Conservation (phyloP, 2,329 filamentous ascomycete genomes). For the Trichoderma lentiforme region DNA sequence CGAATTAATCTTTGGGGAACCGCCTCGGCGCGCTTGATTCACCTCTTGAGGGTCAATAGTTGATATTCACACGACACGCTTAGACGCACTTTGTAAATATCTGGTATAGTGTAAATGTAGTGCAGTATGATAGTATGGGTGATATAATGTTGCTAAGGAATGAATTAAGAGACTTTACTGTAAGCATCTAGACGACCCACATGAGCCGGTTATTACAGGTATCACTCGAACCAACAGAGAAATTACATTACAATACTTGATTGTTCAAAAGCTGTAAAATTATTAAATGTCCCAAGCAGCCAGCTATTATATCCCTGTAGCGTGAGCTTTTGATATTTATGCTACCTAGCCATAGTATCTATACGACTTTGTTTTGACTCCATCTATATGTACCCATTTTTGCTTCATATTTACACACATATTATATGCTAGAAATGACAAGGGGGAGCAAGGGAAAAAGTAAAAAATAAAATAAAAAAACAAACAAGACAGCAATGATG, state of each 20-base stretch:
- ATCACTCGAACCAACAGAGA: background rate
- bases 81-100: background rate
- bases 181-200: background rate
- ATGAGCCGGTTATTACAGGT: background rate
- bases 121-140: background rate
- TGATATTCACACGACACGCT: background rate
- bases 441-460: background rate
- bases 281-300: background rate
- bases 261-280: background rate
- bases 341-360: background rate
- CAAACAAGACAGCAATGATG: background rate
- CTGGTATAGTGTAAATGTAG: background rate
- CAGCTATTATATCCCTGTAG: background rate
- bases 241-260: background rate
- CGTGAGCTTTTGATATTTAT: constrained; percentile 12
- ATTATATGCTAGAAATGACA: background rate
- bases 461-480: background rate
- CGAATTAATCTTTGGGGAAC: background rate
- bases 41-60: background rate
- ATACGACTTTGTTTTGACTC: background rate
- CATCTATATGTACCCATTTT: constrained; percentile 14
- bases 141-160: background rate
- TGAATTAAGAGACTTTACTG: background rate
- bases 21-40: background rate
- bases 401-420: constrained; percentile 1